Conservation (phyloP, 345 rosid genomes). For the Eucalyptus cladocalyx region DNA sequence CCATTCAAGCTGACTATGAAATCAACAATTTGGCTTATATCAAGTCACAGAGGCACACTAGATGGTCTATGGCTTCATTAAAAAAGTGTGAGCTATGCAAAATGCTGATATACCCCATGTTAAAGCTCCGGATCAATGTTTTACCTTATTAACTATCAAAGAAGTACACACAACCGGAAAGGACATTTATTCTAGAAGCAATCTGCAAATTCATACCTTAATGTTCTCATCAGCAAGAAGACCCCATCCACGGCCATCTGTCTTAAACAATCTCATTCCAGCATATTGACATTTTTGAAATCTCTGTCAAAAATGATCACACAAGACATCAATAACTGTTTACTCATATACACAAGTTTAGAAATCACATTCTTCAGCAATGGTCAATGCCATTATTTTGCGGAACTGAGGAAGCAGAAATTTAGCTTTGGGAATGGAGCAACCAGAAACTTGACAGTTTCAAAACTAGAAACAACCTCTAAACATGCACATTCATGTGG, state of each 20-base stretch:
- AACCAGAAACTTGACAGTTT: neutral
- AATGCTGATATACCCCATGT: neutral
- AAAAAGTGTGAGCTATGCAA: neutral
- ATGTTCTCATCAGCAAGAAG: slow-evolving; percentile 75
- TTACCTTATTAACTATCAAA: neutral
- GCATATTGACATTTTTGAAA: slow-evolving; percentile 83
- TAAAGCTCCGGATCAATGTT: neutral
- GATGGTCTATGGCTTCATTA: neutral
- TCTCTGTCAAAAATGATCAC: slow-evolving; percentile 31
- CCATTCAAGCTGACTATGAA: neutral
- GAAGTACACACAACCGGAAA: neutral
- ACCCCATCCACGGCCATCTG: slow-evolving; percentile 89
- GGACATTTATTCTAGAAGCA: neutral
- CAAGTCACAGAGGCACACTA: neutral
- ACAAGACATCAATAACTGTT: neutral
- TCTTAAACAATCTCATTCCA: slow-evolving; percentile 57
- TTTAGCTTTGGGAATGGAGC: neutral
- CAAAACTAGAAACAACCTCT: neutral
- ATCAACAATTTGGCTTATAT: neutral
- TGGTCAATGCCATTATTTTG: neutral
- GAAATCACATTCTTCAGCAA: neutral
- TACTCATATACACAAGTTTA: neutral
- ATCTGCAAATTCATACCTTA: slow-evolving; percentile 29
- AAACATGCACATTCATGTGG: neutral
- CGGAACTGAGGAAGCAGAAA: neutral